phyloP scores from a whole-genome alignment of 2,329 filamentous ascomycete genomes.

The Talaromyces atroroseus region DNA sequence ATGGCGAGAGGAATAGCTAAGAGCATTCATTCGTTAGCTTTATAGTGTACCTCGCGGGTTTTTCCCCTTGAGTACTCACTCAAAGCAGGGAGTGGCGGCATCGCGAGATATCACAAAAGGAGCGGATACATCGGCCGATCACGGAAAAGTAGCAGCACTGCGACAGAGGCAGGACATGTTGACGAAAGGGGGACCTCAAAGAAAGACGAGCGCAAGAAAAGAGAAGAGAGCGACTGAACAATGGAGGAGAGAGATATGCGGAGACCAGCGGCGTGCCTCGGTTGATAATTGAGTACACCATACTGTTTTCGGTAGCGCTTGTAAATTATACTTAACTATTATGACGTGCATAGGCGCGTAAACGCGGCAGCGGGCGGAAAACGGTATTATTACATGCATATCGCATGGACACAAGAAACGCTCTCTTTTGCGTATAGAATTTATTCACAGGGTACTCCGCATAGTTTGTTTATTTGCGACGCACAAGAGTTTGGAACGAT shows the following conservation, averaged over 20 bases:
- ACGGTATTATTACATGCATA: not conserved
- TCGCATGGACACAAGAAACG: too few species aligned
- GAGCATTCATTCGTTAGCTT: not conserved
- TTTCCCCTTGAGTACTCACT: too few species aligned
- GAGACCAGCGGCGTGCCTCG: not conserved
- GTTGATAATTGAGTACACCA: too few species aligned
- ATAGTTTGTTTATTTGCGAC: too few species aligned
- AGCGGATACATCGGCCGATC: not conserved
- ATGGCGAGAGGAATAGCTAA: slow-evolving; percentile 46
- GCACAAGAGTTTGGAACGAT: too few species aligned
- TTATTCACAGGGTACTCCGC: too few species aligned
- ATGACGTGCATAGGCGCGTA: not conserved
- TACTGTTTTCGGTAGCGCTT: too few species aligned
- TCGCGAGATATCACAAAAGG: not conserved
- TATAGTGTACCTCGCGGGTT: not conserved
- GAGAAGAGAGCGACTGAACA: not conserved
- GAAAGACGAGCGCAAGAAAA: not conserved
- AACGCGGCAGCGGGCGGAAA: not conserved
- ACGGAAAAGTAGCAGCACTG: not conserved
- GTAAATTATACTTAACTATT: too few species aligned
- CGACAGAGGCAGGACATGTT: slow-evolving; percentile 5
- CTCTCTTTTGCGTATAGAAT: too few species aligned
- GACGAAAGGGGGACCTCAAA: not conserved
- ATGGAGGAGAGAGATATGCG: not conserved
- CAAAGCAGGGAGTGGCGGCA: slow-evolving; percentile 9